Conservation (phyloP, 768 basidiomycete species). For the Clathrus columnatus region DNA sequence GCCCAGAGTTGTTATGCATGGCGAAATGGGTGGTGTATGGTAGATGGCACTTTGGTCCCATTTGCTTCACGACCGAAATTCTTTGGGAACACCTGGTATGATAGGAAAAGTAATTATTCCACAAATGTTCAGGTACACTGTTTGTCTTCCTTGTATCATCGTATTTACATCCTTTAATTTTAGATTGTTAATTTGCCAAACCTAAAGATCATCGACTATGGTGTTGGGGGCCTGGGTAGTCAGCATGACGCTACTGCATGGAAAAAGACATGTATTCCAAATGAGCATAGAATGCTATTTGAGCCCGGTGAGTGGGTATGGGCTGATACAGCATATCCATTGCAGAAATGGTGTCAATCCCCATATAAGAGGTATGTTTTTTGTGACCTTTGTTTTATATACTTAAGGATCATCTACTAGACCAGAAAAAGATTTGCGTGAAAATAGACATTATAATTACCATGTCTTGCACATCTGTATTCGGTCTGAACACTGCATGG, state of each 20-base stretch:
- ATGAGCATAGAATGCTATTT: slow-evolving; percentile 18
- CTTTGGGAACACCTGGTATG: slow-evolving; percentile 31
- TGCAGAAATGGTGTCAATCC: slow-evolving; percentile 10
- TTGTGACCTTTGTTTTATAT: slow-evolving; percentile 12
- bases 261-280: slow-evolving; percentile 16
- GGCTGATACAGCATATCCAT: slow-evolving; percentile 35
- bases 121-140: slow-evolving; percentile 20
- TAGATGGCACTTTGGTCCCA: slow-evolving; percentile 33
- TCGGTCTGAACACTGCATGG: slow-evolving; percentile 31
- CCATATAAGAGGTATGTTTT: slow-evolving; percentile 9
- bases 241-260: slow-evolving; percentile 28
- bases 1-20: slow-evolving; percentile 25
- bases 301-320: slow-evolving; percentile 27
- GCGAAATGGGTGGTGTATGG: slow-evolving; percentile 28
- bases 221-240: slow-evolving; percentile 23
- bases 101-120: slow-evolving; percentile 31
- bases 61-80: slow-evolving; percentile 24
- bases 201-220: slow-evolving; percentile 28
- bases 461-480: slow-evolving; percentile 29
- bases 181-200: slow-evolving; percentile 24
- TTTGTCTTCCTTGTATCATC: slow-evolving; percentile 13
- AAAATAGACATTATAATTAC: slow-evolving; percentile 29
- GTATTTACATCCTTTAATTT: background rate
- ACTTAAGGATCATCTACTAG: slow-evolving; percentile 20
- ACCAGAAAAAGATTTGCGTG: slow-evolving; percentile 20